Evolutionary conservation across 2,329 filamentous ascomycete genomes (phyloP).

Genomic region (Sarocladiaceae sp.): DNA sequence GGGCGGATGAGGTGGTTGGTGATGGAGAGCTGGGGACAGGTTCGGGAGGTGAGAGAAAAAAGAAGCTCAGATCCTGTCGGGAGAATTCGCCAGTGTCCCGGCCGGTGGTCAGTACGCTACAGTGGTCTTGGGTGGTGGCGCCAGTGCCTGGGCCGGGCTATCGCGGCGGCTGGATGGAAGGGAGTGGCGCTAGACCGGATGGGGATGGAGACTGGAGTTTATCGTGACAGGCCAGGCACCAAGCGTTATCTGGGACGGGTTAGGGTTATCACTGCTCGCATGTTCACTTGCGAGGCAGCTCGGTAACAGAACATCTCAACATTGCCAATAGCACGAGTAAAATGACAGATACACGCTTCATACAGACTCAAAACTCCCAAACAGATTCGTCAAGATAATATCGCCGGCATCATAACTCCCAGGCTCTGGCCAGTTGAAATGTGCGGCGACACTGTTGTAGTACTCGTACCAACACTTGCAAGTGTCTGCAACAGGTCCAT

Average conservation of each 20-base stretch:
- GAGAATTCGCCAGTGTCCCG: conserved; percentile 5
- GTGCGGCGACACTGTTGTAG: too few relatives aligned
- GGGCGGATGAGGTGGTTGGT: not conserved
- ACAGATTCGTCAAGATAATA: too few relatives aligned
- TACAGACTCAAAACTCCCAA: too few relatives aligned
- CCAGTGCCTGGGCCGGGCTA: not conserved
- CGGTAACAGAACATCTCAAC: too few relatives aligned
- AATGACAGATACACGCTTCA: too few relatives aligned
- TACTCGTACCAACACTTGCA: too few relatives aligned
- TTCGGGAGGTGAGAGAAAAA: conserved; percentile 10
- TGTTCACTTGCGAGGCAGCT: too few relatives aligned
- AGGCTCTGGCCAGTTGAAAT: too few relatives aligned
- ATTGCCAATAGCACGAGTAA: too few relatives aligned
- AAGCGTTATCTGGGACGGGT: not conserved
- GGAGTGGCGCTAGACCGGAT: not conserved
- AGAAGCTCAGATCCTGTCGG: conserved; percentile 6
- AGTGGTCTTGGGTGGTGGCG: not conserved
- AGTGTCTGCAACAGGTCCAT: too few relatives aligned
- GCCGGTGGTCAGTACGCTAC: not conserved
- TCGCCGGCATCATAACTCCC: too few relatives aligned
- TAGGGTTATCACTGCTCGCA: not conserved
- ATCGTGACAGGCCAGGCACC: not conserved
- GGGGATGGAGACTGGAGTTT: conserved; percentile 20
- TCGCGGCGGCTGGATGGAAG: conserved; percentile 2
- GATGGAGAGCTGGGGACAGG: too few relatives aligned